phyloP scores from a whole-genome alignment of 208 protist genomes.

The Tritrichomonas foetus region DNA sequence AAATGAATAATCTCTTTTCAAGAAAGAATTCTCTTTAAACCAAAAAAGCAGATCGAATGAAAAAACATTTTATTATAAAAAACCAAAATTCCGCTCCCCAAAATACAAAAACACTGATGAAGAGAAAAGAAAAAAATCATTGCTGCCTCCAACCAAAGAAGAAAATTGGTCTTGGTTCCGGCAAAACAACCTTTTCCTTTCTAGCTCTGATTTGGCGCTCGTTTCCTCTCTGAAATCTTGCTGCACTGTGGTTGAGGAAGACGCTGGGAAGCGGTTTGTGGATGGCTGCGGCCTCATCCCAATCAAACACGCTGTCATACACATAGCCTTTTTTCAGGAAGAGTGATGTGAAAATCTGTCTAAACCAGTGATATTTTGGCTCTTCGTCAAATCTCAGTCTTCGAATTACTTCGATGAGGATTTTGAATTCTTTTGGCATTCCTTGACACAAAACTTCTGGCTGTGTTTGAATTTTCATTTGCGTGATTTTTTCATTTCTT shows the following conservation, averaged over 20 bases:
- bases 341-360: slow-evolving; percentile 80
- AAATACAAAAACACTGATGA: background rate
- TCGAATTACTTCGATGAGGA: slow-evolving; percentile 90
- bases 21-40: background rate
- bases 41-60: background rate
- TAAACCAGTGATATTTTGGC: slow-evolving; percentile 94
- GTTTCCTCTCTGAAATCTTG: background rate
- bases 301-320: slow-evolving; percentile 96
- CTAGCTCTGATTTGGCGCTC: background rate
- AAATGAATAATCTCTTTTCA: background rate
- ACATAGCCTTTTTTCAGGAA: slow-evolving; percentile 91
- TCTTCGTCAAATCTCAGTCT: slow-evolving; percentile 91
- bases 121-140: background rate
- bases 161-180: background rate
- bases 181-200: background rate
- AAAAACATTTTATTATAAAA: background rate
- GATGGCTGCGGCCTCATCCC: slow-evolving; percentile 62
- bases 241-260: background rate
- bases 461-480: slow-evolving; percentile 61
- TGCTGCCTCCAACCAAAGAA: background rate
- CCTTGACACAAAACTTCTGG: slow-evolving; percentile 83
- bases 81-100: background rate
- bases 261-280: background rate
- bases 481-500: slow-evolving; percentile 28
- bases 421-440: slow-evolving; percentile 75